Base-by-base conservation (phyloP, 176 grass and related monocot genomes). In the Canna indica region DNA sequence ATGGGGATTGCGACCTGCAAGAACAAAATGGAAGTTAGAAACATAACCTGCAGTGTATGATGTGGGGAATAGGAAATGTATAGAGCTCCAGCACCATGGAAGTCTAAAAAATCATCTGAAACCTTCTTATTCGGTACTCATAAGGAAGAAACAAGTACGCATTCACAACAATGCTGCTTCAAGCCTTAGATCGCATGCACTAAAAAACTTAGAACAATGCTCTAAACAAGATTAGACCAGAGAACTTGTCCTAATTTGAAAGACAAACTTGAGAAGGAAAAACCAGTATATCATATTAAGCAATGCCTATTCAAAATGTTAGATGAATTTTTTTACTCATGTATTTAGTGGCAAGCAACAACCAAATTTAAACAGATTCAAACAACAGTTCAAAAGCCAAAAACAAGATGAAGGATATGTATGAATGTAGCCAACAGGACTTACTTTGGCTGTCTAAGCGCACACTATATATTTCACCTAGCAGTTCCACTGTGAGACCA, bases 1-100 rank as follows among this genome's bases (percentile, higher is more conserved):
- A 99, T 90, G 27, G 94, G 94, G 56, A 99, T 92, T 0, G 94
- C 86, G 82, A 99, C 90, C 94, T 99, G 76, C 75, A 87, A 10
- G 7, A 65, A 35, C 8, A 58, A 60, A 17, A 14, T 56, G 27
- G 53, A 67, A 60, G 61, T 74, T 14, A 69, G 25, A 70, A 77
- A 35, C 57, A 59, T 24, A n/a, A 25, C 35, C 8, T 41, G 27
- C 9, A 22, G 20, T 4, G 12, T 39, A 1, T 8, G 1, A 36
- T 36, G 16, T 4, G 1, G 33, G 20, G 6, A 38, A 36, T 22
- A 38, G 4, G 7, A 66, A 39, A 32, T 22, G 6, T 22, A 25
- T 24, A 3, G 50, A 54, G 22, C 50, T 54, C 15, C n/a, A 9
- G 22, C n/a, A 54, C 50, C 50, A 25, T 25, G 20, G 8, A 53